These are phyloP conservation scores for Cardamine resedifolia DNA, from an alignment of 345 rosid species.

Conservation along the genomic window DNA sequence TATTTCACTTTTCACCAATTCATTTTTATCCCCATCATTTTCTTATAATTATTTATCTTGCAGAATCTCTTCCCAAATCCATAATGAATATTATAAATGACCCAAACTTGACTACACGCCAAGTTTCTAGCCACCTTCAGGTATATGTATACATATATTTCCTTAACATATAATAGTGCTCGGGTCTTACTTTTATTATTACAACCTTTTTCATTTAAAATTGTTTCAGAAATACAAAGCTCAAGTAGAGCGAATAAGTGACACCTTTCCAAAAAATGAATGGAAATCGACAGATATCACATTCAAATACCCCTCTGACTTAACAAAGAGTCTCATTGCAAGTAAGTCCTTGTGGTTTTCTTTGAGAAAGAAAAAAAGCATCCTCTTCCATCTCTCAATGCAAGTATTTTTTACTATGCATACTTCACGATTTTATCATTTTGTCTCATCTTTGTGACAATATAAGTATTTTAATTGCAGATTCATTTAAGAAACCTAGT, in stretches of 20 bases:
- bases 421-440: background rate
- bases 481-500: background rate
- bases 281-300: background rate
- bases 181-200: background rate
- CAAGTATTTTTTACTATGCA: background rate
- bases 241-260: constrained; percentile 27
- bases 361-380: too few relatives aligned
- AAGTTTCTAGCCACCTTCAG: constrained; percentile 67
- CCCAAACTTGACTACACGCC: constrained; percentile 45
- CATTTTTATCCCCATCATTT: background rate
- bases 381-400: too few relatives aligned
- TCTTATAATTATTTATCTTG: background rate
- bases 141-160: constrained; percentile 26
- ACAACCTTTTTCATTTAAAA: background rate
- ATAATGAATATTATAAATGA: constrained; percentile 47
- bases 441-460: background rate
- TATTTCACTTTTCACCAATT: background rate
- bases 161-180: background rate
- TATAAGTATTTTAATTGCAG: background rate
- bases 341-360: background rate
- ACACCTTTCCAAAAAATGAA: background rate
- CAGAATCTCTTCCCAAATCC: constrained; percentile 50
- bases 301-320: background rate
- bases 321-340: background rate
- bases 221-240: constrained; percentile 49